Evolutionary conservation across 2,329 filamentous ascomycete species (phyloP), one percentile per base, ranked within the genome.

Genomic region (Lachnellula subtilissima): DNA sequence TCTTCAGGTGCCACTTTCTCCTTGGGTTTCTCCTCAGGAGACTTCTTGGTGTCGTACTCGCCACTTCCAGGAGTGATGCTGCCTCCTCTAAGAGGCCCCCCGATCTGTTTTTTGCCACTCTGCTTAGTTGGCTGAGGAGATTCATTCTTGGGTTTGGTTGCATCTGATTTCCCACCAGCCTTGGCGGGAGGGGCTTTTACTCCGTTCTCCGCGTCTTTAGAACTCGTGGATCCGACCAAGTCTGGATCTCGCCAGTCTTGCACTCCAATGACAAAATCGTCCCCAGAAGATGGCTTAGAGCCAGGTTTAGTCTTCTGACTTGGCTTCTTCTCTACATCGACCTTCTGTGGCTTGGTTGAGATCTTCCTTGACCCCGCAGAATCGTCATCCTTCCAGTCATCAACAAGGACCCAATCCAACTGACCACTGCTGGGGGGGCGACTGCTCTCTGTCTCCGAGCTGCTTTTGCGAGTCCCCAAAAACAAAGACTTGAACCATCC

Each of bases 211-310:
- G 67, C 61, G 50, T 66, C 63, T 40, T 67, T 67, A 40, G 51
- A 52, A 14, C 61, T 62, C 14, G 59, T 43, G 5, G 62, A 48
- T n/a, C 58, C 78, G 22, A 90, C 76, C 17, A 91, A 74, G 68
- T 91, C 88, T 5, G 88, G 87, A 69, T 94, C 89, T 62, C 89
- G 82, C 89, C 89, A 93, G 68, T 94, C 89, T 62, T 94, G 88
- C 12, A 91, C 84, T n/a, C 89, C 89, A 65, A 93, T 92, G 46
- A 88, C 80, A 68, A 92, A 93, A 55, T 80, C 82, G 69, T 91
- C 86, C 48, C 75, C 71, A 22, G 68, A 55, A n/a, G 63, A 58
- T 14, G 49, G 43, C 54, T 64, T 63, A 17, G 53, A 32, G 11
- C 43, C 43, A 25, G 58, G 32, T 48, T 64, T 67, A 17, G 19